Conservation (phyloP, 2,329 filamentous ascomycete species). For the Blumeriella jaapii region DNA sequence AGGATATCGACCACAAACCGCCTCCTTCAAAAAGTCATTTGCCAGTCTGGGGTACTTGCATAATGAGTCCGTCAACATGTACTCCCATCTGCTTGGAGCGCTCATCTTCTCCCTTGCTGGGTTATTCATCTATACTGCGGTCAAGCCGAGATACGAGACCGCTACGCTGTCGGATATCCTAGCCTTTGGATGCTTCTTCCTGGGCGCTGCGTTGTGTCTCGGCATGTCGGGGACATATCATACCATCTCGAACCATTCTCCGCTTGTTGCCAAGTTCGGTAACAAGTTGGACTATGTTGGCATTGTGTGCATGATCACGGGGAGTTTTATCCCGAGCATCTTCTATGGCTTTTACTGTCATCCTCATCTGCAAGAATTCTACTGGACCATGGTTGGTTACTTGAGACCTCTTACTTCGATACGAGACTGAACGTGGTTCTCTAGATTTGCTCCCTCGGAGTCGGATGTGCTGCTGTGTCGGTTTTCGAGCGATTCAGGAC, state of each 20-base stretch:
- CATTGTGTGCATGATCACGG: conserved; percentile 84
- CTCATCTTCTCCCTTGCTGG: conserved; percentile 42
- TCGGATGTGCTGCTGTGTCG: conserved; percentile 66
- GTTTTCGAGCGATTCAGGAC: conserved; percentile 76
- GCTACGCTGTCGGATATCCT: conserved; percentile 53
- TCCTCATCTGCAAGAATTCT: conserved; percentile 51
- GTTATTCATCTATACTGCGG: conserved; percentile 40
- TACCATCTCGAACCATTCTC: conserved; percentile 74
- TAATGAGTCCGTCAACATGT: conserved; percentile 57
- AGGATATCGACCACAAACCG: conserved; percentile 52
- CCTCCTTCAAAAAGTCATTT: conserved; percentile 47
- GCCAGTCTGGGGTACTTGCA: conserved; percentile 50
- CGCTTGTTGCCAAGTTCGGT: conserved; percentile 64
- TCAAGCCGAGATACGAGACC: conserved; percentile 54
- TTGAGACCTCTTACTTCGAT: no score
- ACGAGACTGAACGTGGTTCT: no score
- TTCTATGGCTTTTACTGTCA: conserved; percentile 78
- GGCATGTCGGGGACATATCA: conserved; percentile 82
- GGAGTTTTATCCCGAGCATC: conserved; percentile 78
- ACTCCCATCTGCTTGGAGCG: conserved; percentile 57
- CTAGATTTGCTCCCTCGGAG: conserved; percentile 66
- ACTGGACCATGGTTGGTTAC: conserved; percentile 63
- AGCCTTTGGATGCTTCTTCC: conserved; percentile 70
- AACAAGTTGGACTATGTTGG: conserved; percentile 94
- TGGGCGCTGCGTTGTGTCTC: conserved; percentile 59